phyloP scores from a whole-genome alignment of 2,329 filamentous ascomycete species.

The Ophiostoma piceae region DNA sequence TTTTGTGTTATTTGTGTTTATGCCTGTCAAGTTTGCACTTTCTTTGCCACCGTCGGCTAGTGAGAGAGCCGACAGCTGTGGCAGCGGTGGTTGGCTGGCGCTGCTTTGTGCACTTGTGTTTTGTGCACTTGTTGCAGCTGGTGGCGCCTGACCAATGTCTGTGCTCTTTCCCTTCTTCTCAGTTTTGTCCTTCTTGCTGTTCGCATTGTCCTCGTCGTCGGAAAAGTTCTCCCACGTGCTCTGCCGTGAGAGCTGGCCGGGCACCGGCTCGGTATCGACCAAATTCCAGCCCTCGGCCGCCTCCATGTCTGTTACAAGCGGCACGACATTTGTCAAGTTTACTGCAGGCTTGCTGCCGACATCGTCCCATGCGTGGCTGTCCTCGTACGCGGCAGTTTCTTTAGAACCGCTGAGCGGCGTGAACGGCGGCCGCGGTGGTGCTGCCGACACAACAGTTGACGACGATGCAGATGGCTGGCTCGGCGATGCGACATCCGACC shows the following conservation, averaged over 20 bases:
- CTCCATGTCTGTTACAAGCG: conserved; percentile 22
- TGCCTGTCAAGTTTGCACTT: too few relatives aligned
- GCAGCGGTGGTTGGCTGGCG: background rate
- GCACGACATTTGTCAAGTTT: background rate
- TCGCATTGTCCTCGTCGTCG: conserved; percentile 27
- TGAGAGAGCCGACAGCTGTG: background rate
- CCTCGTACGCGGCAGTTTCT: background rate
- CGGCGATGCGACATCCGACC: conserved; percentile 36
- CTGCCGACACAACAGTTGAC: conserved; percentile 15
- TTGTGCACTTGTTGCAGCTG: conserved; percentile 6
- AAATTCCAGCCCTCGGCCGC: conserved; percentile 47
- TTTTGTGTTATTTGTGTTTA: too few relatives aligned
- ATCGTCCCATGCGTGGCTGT: conserved; percentile 46
- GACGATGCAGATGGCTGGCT: conserved; percentile 28
- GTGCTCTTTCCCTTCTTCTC: background rate
- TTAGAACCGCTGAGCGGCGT: background rate
- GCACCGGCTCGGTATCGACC: conserved; percentile 40
- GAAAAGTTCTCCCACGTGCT: conserved; percentile 40
- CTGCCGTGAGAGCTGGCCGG: conserved; percentile 34
- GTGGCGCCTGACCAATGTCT: background rate
- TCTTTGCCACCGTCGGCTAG: conserved; percentile 5
- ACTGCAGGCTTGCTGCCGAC: conserved; percentile 31
- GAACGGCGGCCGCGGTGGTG: conserved; percentile 25
- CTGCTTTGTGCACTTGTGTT: conserved; percentile 3
- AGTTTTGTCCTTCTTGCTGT: background rate